Evolutionary conservation across 2,329 filamentous ascomycete genomes (phyloP).

Genomic region (Colletotrichum musae): DNA sequence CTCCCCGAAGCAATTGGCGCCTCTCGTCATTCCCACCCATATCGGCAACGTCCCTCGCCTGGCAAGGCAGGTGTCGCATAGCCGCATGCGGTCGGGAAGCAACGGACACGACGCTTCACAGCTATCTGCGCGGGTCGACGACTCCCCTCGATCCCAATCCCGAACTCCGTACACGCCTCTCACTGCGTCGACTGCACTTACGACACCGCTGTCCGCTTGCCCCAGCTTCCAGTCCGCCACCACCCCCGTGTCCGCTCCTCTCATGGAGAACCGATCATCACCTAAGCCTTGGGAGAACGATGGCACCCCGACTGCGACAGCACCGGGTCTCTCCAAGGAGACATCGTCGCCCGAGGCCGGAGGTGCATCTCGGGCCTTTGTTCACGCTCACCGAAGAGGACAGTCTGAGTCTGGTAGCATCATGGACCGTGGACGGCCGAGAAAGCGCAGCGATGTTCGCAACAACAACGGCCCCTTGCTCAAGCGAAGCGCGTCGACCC

Average conservation of each 20-base stretch:
- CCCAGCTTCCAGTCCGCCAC: conserved; percentile 45
- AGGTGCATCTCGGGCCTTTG: conserved; percentile 45
- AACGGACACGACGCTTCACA: conserved; percentile 56
- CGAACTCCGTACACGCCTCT: conserved; percentile 62
- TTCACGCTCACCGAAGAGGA: conserved; percentile 63
- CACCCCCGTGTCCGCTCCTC: conserved; percentile 64
- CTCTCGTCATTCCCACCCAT: conserved; percentile 66
- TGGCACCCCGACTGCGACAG: conserved; percentile 44
- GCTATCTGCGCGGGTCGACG: conserved; percentile 60
- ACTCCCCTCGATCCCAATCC: conserved; percentile 58
- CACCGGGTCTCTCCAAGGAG: conserved; percentile 49
- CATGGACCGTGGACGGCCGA: conserved; percentile 74
- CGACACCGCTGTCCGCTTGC: conserved; percentile 60
- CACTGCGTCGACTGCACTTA: conserved; percentile 57
- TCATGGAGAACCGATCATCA: conserved; percentile 58
- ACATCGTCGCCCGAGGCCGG: conserved; percentile 50
- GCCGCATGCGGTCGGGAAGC: conserved; percentile 62
- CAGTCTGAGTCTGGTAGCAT: conserved; percentile 72
- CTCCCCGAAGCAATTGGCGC: conserved; percentile 69
- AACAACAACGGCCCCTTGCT: conserved; percentile 53
- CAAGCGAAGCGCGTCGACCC: conserved; percentile 54
- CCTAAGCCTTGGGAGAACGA: conserved; percentile 61
- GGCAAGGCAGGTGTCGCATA: conserved; percentile 57
- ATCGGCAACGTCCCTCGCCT: conserved; percentile 38
- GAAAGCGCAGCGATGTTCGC: conserved; percentile 65